phyloP scores from a whole-genome alignment of 2,329 filamentous ascomycete species.

The Neoarthrinium moseri region DNA sequence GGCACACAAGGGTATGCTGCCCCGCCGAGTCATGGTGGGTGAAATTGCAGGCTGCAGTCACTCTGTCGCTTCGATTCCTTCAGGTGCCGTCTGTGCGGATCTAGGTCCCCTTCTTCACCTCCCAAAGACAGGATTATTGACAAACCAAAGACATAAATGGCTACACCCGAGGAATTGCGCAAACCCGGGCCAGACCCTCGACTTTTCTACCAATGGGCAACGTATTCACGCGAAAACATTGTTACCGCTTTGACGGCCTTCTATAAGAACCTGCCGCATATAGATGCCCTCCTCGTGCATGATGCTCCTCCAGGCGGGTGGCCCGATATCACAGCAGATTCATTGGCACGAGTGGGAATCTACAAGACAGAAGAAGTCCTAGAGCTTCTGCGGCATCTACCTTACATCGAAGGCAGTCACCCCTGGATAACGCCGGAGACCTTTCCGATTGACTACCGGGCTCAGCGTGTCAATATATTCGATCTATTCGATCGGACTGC shows the following conservation, averaged over 20 bases:
- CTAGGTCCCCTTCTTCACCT: too few species aligned
- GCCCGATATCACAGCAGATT: not conserved
- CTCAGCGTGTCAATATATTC: not conserved
- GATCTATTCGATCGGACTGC: too few species aligned
- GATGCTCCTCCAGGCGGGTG: not conserved
- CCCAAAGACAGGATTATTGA: too few species aligned
- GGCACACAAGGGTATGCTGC: too few species aligned
- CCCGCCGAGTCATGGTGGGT: too few species aligned
- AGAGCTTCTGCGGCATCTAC: slow-evolving; percentile 2
- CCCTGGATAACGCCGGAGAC: slow-evolving; percentile 6
- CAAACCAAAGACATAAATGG: too few species aligned
- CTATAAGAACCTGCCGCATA: slow-evolving; percentile 1
- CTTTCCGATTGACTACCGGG: not conserved
- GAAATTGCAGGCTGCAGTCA: too few species aligned
- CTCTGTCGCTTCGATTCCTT: too few species aligned
- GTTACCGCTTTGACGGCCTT: not conserved
- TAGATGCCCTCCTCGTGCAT: not conserved
- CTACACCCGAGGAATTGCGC: too few species aligned
- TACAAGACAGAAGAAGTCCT: slow-evolving; percentile 4
- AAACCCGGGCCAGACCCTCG: slow-evolving; percentile 4
- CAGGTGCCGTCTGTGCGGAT: too few species aligned
- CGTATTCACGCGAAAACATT: not conserved
- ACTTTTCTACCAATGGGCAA: not conserved
- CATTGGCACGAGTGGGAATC: not conserved
- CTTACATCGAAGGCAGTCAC: not conserved